Percentiles rank a stretch among this genome's conserved stretches.
Evolutionary conservation across 2,329 filamentous ascomycete genomes (phyloP).

Genomic region (Colletotrichum somersetense): DNA sequence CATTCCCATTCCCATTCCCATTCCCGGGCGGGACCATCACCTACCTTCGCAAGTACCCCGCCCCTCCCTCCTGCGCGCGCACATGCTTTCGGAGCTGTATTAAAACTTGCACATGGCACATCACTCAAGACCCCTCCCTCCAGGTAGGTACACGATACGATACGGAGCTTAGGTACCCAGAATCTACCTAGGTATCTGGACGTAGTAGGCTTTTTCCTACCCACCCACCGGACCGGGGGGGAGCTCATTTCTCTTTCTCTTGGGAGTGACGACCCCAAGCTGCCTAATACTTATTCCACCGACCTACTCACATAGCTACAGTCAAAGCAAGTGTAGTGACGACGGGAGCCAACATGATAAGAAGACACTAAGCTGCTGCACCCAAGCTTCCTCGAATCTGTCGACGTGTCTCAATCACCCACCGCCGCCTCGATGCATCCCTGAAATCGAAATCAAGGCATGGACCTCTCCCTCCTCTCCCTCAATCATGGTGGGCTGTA

Average conservation of each 20-base stretch:
- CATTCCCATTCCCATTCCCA: too few species aligned
- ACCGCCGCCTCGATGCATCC: slow-evolving; percentile 6
- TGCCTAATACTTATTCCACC: not conserved
- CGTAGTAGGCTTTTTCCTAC: not conserved
- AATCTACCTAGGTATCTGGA: not conserved
- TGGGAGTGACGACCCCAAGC: not conserved
- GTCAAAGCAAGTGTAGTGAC: slow-evolving; percentile 7
- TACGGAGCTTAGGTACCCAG: slow-evolving; percentile 29
- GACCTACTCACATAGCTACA: not conserved
- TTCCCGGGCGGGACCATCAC: slow-evolving; percentile 10
- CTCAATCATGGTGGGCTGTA: slow-evolving; percentile 22
- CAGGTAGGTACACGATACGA: not conserved
- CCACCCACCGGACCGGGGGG: not conserved
- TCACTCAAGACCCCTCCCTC: slow-evolving; percentile 22
- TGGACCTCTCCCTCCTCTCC: not conserved
- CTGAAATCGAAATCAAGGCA: not conserved
- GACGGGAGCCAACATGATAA: not conserved
- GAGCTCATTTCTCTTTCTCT: not conserved
- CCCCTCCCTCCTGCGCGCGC: slow-evolving; percentile 35
- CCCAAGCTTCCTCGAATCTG: slow-evolving; percentile 8
- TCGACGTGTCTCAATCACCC: slow-evolving; percentile 14
- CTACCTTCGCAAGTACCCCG: slow-evolving; percentile 23
- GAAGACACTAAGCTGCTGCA: slow-evolving; percentile 16
- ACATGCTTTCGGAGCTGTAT: slow-evolving; percentile 38
- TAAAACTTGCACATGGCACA: slow-evolving; percentile 23